Percentiles rank a stretch among this genome's conserved stretches.
Conservation (phyloP, 176 grass and related monocot genomes). For the Eremochloa ophiuroides region DNA sequence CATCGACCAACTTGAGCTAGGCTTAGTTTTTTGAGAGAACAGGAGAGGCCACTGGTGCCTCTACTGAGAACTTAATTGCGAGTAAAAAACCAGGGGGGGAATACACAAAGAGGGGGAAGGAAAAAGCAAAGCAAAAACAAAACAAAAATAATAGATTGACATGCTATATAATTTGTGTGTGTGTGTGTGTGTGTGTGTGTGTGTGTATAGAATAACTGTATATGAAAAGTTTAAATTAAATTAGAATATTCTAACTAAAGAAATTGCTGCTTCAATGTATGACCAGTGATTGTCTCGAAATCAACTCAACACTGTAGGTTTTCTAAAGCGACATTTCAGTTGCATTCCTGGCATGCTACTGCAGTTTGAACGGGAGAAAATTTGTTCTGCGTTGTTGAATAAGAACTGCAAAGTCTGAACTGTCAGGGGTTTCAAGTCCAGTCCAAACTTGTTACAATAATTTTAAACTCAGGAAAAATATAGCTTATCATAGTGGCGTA, state of each 20-base stretch:
- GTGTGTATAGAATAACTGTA: too few species aligned
- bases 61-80: too few species aligned
- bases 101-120: too few species aligned
- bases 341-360: neutral
- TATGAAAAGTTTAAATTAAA: too few species aligned
- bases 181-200: too few species aligned
- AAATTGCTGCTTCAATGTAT: neutral
- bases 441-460: constrained; percentile 21
- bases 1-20: neutral
- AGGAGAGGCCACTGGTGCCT: too few species aligned
- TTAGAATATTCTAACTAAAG: neutral
- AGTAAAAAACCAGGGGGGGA: too few species aligned
- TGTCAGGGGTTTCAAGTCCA: neutral
- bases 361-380: neutral
- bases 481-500: neutral
- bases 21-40: too few species aligned
- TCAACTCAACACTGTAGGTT: neutral
- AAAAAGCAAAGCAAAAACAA: too few species aligned
- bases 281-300: neutral
- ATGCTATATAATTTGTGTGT: neutral
- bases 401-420: constrained; percentile 12
- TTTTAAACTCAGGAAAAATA: neutral
- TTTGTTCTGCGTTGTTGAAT: neutral
- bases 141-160: neutral
- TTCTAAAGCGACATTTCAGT: neutral